These are phyloP conservation scores for Penicillium fimorum DNA, from an alignment of 495 filamentous ascomycete species.

Conservation along the genomic window DNA sequence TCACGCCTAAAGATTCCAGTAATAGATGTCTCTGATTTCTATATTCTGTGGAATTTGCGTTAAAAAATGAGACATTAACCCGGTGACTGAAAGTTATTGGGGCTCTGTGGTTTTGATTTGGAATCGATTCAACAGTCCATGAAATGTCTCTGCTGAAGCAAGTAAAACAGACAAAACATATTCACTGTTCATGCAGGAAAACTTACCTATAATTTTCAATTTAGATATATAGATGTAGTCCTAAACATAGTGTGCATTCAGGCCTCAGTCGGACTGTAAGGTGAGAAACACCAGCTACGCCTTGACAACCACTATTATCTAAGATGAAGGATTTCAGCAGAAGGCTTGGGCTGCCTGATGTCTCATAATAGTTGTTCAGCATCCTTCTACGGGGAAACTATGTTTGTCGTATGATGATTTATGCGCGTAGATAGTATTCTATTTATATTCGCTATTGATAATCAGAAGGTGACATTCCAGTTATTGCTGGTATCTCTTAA, in stretches of 20 bases:
- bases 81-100: neutral
- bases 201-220: too few relatives aligned
- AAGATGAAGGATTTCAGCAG: neutral
- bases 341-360: neutral
- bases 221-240: too few relatives aligned
- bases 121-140: too few relatives aligned
- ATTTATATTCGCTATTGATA: neutral
- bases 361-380: neutral
- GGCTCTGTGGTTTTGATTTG: neutral
- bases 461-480: neutral
- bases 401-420: neutral
- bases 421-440: neutral
- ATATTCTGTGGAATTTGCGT: neutral
- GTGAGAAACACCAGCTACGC: neutral
- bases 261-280: neutral
- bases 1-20: neutral
- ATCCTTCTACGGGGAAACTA: neutral
- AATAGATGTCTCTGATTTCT: neutral
- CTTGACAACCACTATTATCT: neutral
- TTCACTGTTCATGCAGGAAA: too few relatives aligned
- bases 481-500: neutral
- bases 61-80: neutral
- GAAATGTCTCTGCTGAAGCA: too few relatives aligned
- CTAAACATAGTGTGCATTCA: too few relatives aligned
- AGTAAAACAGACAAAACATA: too few relatives aligned